phyloP scores from a whole-genome alignment of 257 asterid genomes.

The Leptodermis oblonga region DNA sequence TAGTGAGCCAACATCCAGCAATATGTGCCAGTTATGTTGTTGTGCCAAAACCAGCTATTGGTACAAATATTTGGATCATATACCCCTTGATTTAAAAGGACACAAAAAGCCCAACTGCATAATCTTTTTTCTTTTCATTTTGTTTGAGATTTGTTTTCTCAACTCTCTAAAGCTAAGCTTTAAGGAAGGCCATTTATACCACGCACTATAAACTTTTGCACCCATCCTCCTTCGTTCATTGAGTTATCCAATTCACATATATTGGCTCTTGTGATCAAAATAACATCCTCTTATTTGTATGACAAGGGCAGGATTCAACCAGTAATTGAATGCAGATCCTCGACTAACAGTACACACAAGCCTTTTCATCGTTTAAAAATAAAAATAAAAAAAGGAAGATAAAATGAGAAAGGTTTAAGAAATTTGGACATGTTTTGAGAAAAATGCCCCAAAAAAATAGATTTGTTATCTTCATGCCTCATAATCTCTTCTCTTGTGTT shows the following conservation, averaged over 20 bases:
- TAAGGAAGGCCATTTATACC: constrained; percentile 31
- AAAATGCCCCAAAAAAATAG: too few relatives aligned
- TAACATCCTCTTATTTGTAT: constrained; percentile 28
- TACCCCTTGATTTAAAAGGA: constrained; percentile 36
- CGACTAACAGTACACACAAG: constrained; percentile 34
- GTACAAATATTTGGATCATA: constrained; percentile 31
- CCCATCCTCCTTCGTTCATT: constrained; percentile 31
- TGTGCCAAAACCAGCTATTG: constrained; percentile 36
- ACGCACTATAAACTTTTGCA: constrained; percentile 29
- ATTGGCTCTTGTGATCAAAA: constrained; percentile 38
- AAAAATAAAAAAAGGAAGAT: too few relatives aligned
- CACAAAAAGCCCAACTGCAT: constrained; percentile 30
- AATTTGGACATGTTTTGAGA: too few relatives aligned
- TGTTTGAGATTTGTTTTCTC: constrained; percentile 28
- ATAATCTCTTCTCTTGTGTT: too few relatives aligned
- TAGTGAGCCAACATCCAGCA: constrained; percentile 34
- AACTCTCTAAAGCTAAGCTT: constrained; percentile 30
- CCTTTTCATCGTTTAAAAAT: too few relatives aligned
- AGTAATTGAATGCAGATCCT: constrained; percentile 35
- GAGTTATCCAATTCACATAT: constrained; percentile 32
- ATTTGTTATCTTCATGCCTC: too few relatives aligned
- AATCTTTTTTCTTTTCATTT: constrained; percentile 26
- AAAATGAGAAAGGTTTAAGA: too few relatives aligned
- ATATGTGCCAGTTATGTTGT: constrained; percentile 33
- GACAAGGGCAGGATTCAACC: constrained; percentile 33